These are phyloP conservation scores for Clathrus columnatus DNA, from an alignment of 768 basidiomycete species.

Conservation along the genomic window DNA sequence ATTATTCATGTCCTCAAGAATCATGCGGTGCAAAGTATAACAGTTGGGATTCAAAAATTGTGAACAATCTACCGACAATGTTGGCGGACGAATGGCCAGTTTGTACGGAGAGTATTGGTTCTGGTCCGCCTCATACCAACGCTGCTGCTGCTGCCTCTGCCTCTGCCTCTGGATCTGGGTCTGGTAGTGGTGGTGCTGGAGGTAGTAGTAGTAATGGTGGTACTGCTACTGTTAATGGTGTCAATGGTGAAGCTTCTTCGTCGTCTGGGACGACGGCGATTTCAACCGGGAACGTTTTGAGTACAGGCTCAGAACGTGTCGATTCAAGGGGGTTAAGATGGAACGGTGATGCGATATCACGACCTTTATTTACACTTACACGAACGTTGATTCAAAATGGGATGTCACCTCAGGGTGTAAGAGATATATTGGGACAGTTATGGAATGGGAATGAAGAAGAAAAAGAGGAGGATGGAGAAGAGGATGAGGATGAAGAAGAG, in stretches of 20 bases:
- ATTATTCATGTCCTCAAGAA: constrained; percentile 46
- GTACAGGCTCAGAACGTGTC: background rate
- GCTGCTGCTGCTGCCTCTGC: background rate
- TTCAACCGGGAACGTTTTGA: background rate
- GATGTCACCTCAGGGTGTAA: background rate
- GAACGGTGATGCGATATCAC: constrained; percentile 7
- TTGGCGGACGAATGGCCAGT: constrained; percentile 10
- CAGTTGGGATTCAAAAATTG: constrained; percentile 7
- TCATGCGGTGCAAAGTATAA: background rate
- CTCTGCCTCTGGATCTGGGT: background rate
- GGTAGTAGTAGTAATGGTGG: background rate
- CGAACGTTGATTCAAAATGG: background rate
- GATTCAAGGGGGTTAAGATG: constrained; percentile 1
- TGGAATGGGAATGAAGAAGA: background rate
- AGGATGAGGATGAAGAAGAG: background rate
- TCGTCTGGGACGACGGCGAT: background rate
- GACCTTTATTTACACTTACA: constrained; percentile 2
- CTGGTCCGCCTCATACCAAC: background rate
- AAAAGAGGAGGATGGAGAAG: background rate
- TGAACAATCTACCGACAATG: constrained; percentile 2
- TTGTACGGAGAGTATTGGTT: background rate
- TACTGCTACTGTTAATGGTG: background rate
- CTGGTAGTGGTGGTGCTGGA: background rate
- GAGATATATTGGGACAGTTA: constrained; percentile 1
- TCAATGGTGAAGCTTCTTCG: background rate